Conservation (phyloP, 495 filamentous ascomycete genomes). For the Rusavskia elegans region DNA sequence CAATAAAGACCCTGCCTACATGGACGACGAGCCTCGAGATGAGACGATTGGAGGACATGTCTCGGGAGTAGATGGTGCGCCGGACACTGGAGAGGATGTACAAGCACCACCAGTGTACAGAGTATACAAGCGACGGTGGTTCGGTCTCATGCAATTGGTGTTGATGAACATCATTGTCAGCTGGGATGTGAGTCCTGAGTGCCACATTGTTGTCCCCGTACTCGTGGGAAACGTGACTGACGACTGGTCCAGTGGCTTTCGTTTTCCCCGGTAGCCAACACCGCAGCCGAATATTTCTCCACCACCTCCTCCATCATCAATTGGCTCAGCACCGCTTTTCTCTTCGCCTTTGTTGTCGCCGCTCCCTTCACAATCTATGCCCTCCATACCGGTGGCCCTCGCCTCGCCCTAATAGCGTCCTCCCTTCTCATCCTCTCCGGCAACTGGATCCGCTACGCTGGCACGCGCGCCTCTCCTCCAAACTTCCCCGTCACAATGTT, state of each 20-base stretch:
- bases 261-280: conserved; percentile 70
- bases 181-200: conserved; percentile 63
- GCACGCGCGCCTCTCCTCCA: conserved; percentile 38
- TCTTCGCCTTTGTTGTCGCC: conserved; percentile 66
- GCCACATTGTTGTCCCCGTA: not conserved
- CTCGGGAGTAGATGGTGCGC: not conserved
- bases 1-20: not conserved
- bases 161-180: conserved; percentile 84
- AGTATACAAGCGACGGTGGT: conserved; percentile 82
- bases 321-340: conserved; percentile 76
- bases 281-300: conserved; percentile 58
- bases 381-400: conserved; percentile 66
- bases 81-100: not conserved
- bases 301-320: conserved; percentile 69
- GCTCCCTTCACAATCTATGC: conserved; percentile 62
- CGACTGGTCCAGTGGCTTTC: conserved; percentile 62
- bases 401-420: conserved; percentile 55
- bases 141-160: conserved; percentile 59
- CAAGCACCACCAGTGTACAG: conserved; percentile 30
- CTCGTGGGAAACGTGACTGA: not conserved
- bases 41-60: not conserved
- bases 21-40: not conserved
- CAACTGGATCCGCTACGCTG: conserved; percentile 88
- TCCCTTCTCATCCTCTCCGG: conserved; percentile 61
- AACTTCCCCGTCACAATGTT: conserved; percentile 71